Evolutionary conservation across 2,329 filamentous ascomycete species (phyloP).

Genomic region (Tolypocladium ophioglossoides): DNA sequence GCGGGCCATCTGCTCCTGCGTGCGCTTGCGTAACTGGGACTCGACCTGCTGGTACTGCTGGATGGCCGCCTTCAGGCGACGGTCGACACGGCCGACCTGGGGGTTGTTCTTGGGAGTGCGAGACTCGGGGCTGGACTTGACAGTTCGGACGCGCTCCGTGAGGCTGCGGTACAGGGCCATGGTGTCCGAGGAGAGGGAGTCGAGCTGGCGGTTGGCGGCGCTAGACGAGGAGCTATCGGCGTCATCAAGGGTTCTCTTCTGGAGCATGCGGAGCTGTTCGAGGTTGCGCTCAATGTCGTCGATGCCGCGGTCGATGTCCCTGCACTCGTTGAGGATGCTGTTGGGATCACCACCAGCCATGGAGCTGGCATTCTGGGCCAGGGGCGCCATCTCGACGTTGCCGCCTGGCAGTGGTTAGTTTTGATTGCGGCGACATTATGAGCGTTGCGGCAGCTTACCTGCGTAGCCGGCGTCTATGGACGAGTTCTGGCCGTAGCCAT

Average conservation of each 20-base stretch:
- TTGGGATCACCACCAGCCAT: constrained; percentile 52
- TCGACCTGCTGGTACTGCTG: constrained; percentile 74
- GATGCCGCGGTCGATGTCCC: constrained; percentile 68
- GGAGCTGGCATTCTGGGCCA: constrained; percentile 39
- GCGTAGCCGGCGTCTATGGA: constrained; percentile 17
- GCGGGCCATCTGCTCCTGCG: constrained; percentile 73
- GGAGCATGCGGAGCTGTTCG: constrained; percentile 58
- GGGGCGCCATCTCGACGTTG: constrained; percentile 62
- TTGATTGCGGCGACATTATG: background rate
- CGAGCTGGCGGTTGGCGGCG: constrained; percentile 57
- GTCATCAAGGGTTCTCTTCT: constrained; percentile 62
- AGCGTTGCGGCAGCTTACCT: constrained; percentile 11
- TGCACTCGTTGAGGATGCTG: constrained; percentile 74
- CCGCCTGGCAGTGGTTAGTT: constrained; percentile 18
- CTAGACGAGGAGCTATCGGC: constrained; percentile 60
- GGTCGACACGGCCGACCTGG: constrained; percentile 74
- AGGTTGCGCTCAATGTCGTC: constrained; percentile 64
- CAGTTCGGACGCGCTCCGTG: constrained; percentile 64
- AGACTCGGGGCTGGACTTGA: constrained; percentile 75
- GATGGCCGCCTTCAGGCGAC: constrained; percentile 70
- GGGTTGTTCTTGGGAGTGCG: constrained; percentile 61
- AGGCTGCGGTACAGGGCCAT: constrained; percentile 75
- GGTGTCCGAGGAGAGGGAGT: constrained; percentile 64
- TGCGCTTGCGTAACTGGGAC: constrained; percentile 66
- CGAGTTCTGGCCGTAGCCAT: constrained; percentile 11